These are phyloP conservation scores for Zea luxurians DNA, from an alignment of 176 grass and related monocot species.

Conservation along the genomic window DNA sequence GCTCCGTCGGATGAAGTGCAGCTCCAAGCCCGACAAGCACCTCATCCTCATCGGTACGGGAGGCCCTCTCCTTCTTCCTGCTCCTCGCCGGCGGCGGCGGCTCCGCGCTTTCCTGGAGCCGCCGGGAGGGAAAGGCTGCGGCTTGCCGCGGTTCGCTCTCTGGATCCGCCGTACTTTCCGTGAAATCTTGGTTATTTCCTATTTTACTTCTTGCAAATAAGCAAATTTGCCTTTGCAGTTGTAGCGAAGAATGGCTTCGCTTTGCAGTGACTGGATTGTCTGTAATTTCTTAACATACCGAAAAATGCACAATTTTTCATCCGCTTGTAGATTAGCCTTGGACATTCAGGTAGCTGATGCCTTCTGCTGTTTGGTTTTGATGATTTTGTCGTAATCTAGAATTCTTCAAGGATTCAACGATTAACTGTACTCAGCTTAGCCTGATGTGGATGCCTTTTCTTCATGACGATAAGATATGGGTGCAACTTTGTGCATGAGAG, in stretches of 20 bases:
- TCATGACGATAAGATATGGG: not conserved
- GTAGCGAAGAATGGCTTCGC: not conserved
- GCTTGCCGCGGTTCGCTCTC: not conserved
- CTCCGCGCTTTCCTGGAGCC: not conserved
- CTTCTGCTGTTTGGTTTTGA: not conserved
- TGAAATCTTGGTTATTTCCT: not conserved
- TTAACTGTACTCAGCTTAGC: not conserved
- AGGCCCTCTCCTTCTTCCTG: not conserved
- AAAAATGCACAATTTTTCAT: not conserved
- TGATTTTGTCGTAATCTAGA: not conserved
- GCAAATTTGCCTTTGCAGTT: not conserved
- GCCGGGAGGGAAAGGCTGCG: not conserved
- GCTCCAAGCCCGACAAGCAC: conserved; percentile 92
- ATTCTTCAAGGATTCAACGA: not conserved
- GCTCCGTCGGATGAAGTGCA: conserved; percentile 88
- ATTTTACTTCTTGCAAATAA: not conserved
- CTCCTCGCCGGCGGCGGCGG: not conserved
- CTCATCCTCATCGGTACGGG: conserved; percentile 81
- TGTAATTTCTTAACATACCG: not conserved
- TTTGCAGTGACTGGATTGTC: not conserved
- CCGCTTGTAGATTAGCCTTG: not conserved
- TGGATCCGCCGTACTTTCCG: conserved; percentile 18
- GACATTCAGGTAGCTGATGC: not conserved
- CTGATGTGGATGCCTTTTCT: not conserved
- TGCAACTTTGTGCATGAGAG: conserved; percentile 47